Percentiles rank a stretch among this genome's conserved stretches.
These are phyloP conservation scores for Saccharomyces pastorianus DNA, from an alignment of 1,139 yeast species.

Conservation along the genomic window DNA sequence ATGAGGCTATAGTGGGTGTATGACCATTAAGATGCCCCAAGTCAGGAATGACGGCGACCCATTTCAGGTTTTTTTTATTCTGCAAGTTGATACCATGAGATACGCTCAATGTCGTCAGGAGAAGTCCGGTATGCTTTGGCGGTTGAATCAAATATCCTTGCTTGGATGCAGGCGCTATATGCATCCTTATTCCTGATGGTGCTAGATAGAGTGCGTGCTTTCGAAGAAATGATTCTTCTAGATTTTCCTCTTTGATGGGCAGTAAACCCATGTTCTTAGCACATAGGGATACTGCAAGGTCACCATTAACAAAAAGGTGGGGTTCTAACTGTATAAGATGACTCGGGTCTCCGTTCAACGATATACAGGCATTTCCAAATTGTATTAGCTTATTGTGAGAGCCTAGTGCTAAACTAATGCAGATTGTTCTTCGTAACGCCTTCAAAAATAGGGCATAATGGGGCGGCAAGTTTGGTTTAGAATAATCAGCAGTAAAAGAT, in stretches of 20 bases:
- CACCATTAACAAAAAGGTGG: conserved; percentile 47
- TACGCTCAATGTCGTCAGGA: conserved; percentile 42
- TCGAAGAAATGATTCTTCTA: conserved; percentile 20
- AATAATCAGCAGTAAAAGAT: conserved; percentile 29
- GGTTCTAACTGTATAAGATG: conserved; percentile 48
- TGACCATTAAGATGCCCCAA: conserved; percentile 59
- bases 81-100: conserved; percentile 46
- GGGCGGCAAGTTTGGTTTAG: conserved; percentile 38
- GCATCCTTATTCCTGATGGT: conserved; percentile 72
- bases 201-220: conserved; percentile 52
- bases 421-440: conserved; percentile 50
- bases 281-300: conserved; percentile 36
- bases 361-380: conserved; percentile 48
- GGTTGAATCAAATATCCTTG: conserved; percentile 40
- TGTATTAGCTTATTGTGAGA: conserved; percentile 37
- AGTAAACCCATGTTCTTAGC: conserved; percentile 26
- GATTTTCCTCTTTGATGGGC: conserved; percentile 18
- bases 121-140: conserved; percentile 44
- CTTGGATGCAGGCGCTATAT: conserved; percentile 28
- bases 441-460: conserved; percentile 50
- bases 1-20: conserved; percentile 55
- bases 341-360: conserved; percentile 14
- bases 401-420: conserved; percentile 37
- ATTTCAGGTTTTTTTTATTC: conserved; percentile 30
- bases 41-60: conserved; percentile 65